Evolutionary conservation across 2,329 filamentous ascomycete genomes (phyloP), one percentile per base, ranked within the genome.

Genomic region (Hymenoscyphus occultus): DNA sequence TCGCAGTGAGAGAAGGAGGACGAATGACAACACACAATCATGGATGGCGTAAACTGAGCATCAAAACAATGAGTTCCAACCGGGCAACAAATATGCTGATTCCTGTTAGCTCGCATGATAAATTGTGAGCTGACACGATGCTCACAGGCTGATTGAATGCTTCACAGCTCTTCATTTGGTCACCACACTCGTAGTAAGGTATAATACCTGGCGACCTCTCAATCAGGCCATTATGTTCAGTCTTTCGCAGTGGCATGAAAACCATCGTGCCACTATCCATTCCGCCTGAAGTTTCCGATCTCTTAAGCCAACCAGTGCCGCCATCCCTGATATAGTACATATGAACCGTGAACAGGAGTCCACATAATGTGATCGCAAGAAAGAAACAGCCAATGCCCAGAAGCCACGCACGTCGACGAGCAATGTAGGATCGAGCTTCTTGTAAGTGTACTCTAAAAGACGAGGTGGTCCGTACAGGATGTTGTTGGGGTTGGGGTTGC

Each of bases 31-130:
- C 74, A 75, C 40, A 70, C 70, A 16, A 74, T 71, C 3, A 65
- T 62, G 13, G 74, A 74, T 2, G 59, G 48, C 7, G 70, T 74
- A n/a, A 67, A 63, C 13, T 62, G 13, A 45, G 65, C 69, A 10
- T 63, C 40, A 28, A 68, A 70, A 62, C 74, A 75, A 13, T 63
- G 57, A 66, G 71, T 71, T 32, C 48, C 59, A 14, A 73, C 64
- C 10, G 74, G 74, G 60, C 74, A 75, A 60, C 72, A 75, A 22
- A 74, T 72, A 19, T 71, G 62, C 74, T 75, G 56, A 7, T 3
- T 40, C 19, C 28, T 60, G 39, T 42, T 35, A 63, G 60, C 35
- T 42, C 10, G 31, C 35, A 5, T n/a, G 45, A 28, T 28, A 19
- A 40, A 10, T 32, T 13, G 16, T 22, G 31, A n/a, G 12, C 22